Evolutionary conservation across 148 eudicot genomes (phyloP).

Genomic region (Rhododendron ferrugineum): DNA sequence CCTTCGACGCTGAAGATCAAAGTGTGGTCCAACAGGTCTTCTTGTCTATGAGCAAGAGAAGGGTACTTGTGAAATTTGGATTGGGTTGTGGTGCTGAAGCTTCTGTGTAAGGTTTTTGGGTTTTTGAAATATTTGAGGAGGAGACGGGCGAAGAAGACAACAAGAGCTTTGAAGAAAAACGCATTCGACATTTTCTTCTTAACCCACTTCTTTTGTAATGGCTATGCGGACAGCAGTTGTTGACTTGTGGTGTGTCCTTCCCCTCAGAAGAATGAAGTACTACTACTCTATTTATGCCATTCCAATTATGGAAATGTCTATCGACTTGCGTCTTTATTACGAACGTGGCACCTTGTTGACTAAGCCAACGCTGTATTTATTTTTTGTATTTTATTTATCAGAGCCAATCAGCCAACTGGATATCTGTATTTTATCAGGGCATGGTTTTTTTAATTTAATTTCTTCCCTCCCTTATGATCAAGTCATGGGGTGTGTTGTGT

Average conservation of each 20-base stretch:
- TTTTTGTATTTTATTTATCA: too few relatives aligned
- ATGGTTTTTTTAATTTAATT: background rate
- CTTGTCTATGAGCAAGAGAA: constrained; percentile 18
- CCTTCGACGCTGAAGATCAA: constrained; percentile 61
- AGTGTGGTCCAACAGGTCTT: constrained; percentile 15
- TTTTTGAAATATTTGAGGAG: constrained; percentile 35
- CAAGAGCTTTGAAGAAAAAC: constrained; percentile 26
- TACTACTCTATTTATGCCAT: background rate
- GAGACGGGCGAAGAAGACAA: constrained; percentile 32
- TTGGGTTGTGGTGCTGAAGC: constrained; percentile 19
- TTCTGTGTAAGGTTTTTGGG: constrained; percentile 29
- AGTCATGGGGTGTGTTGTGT: background rate
- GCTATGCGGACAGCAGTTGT: background rate
- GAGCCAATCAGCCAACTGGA: too few relatives aligned
- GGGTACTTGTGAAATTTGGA: constrained; percentile 26
- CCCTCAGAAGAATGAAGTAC: background rate
- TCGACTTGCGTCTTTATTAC: background rate
- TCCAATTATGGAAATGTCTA: background rate
- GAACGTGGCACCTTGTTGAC: background rate
- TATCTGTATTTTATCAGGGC: background rate
- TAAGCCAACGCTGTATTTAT: background rate
- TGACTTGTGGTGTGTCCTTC: background rate
- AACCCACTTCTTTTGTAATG: background rate
- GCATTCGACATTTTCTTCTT: constrained; percentile 6
- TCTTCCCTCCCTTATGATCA: background rate